Conservation (phyloP, 352 stramenopile species). For the Phytophthora capsici region DNA sequence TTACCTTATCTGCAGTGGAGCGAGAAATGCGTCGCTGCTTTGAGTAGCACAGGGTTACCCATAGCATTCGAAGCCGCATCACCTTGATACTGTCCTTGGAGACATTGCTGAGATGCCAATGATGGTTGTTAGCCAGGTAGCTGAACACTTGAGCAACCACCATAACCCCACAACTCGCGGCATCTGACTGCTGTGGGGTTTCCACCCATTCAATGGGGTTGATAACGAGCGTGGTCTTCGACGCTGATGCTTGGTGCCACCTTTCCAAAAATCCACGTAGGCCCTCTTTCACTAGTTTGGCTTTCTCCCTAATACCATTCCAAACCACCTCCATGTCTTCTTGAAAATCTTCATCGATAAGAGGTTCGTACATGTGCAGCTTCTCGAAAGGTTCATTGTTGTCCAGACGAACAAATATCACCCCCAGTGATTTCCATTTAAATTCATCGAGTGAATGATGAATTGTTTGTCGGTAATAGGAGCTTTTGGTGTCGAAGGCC, state of each 20-base stretch:
- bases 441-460: conserved; percentile 5
- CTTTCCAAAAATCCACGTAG: background rate
- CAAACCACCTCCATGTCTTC: conserved; percentile 4
- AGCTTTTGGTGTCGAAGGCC: too few relatives aligned
- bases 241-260: background rate
- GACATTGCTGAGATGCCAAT: background rate
- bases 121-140: background rate
- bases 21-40: background rate
- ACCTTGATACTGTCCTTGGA: conserved; percentile 3
- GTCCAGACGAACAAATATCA: conserved; percentile 4
- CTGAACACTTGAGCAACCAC: conserved; percentile 3
- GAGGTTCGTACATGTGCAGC: conserved; percentile 6
- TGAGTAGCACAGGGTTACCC: conserved; percentile 5
- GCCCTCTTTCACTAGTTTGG: background rate
- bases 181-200: background rate
- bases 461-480: conserved; percentile 2
- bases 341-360: conserved; percentile 9
- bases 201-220: conserved; percentile 3
- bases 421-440: conserved; percentile 12
- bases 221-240: background rate
- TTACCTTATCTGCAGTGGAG: too few relatives aligned
- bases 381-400: background rate
- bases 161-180: conserved; percentile 3
- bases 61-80: conserved; percentile 6
- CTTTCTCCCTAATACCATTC: background rate